Conservation (phyloP, 768 basidiomycete species). For the Scleroderma citrinum region DNA sequence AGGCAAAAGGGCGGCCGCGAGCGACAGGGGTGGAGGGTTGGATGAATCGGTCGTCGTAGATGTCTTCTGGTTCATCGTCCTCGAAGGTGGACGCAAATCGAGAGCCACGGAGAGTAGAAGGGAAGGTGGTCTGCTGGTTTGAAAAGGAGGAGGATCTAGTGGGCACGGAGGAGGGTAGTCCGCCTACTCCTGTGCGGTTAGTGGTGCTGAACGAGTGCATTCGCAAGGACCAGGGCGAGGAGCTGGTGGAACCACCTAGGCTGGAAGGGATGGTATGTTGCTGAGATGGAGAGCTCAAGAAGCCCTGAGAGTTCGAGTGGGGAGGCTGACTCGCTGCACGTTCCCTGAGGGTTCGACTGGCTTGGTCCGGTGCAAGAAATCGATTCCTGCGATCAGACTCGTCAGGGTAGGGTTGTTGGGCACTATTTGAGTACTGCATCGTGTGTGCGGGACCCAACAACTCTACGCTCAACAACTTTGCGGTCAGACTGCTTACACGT, state of each 20-base stretch:
- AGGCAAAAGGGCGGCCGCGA: constrained; percentile 55
- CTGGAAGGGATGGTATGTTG: constrained; percentile 47
- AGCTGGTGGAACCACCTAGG: constrained; percentile 28
- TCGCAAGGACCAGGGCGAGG: constrained; percentile 39
- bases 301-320: constrained; percentile 40
- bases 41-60: constrained; percentile 52
- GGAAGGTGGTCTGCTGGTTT: constrained; percentile 49
- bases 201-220: constrained; percentile 38
- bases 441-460: constrained; percentile 14
- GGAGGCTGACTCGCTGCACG: constrained; percentile 70
- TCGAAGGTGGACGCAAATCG: constrained; percentile 75
- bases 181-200: background rate
- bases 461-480: constrained; percentile 3
- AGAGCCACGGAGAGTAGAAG: constrained; percentile 59
- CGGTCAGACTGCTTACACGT: constrained; percentile 7
- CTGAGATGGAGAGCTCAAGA: constrained; percentile 48
- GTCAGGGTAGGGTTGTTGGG: constrained; percentile 33
- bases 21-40: constrained; percentile 35
- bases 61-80: constrained; percentile 75
- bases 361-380: constrained; percentile 43
- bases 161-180: constrained; percentile 46
- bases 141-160: constrained; percentile 69
- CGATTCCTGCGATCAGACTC: constrained; percentile 59
- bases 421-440: constrained; percentile 30
- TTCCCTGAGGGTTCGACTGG: constrained; percentile 46